Evolutionary conservation across 192 early-diverging fungal species (phyloP), one percentile per base, ranked within the genome.

Genomic region (Dimargaris cristalligena): DNA sequence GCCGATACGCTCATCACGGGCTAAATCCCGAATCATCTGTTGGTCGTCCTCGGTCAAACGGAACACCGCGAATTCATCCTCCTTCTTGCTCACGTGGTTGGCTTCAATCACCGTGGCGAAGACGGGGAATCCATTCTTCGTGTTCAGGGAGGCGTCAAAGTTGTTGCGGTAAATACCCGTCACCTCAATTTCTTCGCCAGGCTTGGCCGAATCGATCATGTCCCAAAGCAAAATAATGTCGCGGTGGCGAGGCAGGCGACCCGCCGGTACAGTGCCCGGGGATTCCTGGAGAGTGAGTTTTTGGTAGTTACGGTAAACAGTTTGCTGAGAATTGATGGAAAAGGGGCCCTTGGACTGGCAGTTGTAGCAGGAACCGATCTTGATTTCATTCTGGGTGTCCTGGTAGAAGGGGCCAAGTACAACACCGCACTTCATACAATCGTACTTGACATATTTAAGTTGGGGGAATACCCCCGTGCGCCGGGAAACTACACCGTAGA

Each of bases 231-330:
- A 74, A 47, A 98, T 87, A 4, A 98, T 85, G 38, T 96, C 95
- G 52, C 91, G 85, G 67, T 85, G 84, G 30, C 95, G 87, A 31
- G 95, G 95, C 51, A 98, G 72, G 48, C 92, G 86, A 65, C 95
- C 95, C 0, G 92, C 84, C 1, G 91, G 91, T 14, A 98, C 92
- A 0, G 91, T 87, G 1, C 95, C 95, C 25, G 95, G 95, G 1
- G 83, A 85, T 67, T 98, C 95, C 66, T 98, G 95, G 47, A 98
- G 68, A 0, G 95, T 94, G 65, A 98, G 69, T 16, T 87, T 83
- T 76, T 98, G 95, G 73, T 94, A 98, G 66, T 98, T 94, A 62
- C 94, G 80, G 67, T 98, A 98, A 2, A 96, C 79, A 22, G 94
- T 96, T 80, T 97, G 88, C 65, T 96, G 92, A 16, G 83, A 79